Evolutionary conservation across 2,329 filamentous ascomycete genomes (phyloP), one percentile per base, ranked within the genome.

Genomic region (Fusarium sp.): DNA sequence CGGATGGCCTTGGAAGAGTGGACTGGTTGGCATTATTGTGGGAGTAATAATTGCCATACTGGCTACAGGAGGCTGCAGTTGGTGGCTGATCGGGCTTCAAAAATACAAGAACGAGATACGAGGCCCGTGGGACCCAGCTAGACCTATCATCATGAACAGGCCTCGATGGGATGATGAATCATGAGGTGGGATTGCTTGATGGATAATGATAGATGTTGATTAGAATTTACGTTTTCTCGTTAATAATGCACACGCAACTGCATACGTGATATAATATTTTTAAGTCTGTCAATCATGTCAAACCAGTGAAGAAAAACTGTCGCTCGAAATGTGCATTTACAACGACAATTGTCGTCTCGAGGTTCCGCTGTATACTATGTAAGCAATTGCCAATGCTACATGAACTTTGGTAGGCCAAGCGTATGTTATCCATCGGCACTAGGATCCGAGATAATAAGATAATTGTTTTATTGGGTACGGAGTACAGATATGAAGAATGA

Each of bases 81-180:
- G 94, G 95, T 98, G 96, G 94, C 81, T 99, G 67, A 98, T 99
- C 75, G 92, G 94, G 10, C 79, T 99, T 78, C 96, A 99, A 80
- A 95, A 97, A 81, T 99, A 98, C 81, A 99, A 99, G 84, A 98
- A 98, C 78, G 96, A 98, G 80, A 97, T 99, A 71, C 93, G 94
- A 75, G 96, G 96, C 43, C 96, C 96, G 2, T 99, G 96, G 96
- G 96, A 99, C 81, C 94, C 95, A 20, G 96, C 96, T 8, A 86
- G 94, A 76, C 96, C 96, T 11, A 88, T 96, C 56, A 94, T 96
- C 67, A 88, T 93, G 75, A 90, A 90, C 73, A 83, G 88, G 60
- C 82, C 84, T 66, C 81, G 84, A 54, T 88, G 85, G 85, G 78
- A 79, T 23, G 76, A 78, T 43, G 65, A 76, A 55, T 78, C 65